Evolutionary conservation across 2,329 filamentous ascomycete species (phyloP), one percentile per base, ranked within the genome.

Genomic region (Ophiostoma sp.): DNA sequence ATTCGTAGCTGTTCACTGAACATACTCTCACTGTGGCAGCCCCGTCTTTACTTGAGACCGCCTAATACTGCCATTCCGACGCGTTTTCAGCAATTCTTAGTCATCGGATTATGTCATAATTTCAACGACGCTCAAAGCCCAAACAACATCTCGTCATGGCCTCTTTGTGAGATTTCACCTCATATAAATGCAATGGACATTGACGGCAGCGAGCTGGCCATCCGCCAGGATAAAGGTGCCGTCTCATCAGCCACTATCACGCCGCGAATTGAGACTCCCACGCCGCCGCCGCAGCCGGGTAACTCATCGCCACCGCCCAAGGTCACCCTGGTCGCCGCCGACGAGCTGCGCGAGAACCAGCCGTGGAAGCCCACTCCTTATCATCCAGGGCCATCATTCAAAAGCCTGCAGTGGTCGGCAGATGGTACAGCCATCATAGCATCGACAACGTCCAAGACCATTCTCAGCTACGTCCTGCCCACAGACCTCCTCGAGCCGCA

Each of bases 351-450:
- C 23, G 41, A 57, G 41, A 33, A 20, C 11, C 62, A 64, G 33
- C 20, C 39, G n/a, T 67, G 70, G 70, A 44, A 36, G 36, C 70
- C 67, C 35, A 70, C 48, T n/a, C 17, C 35, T 0, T 31, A 69
- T 31, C 66, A 73, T n/a, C 60, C 27, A 15, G 35, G 68, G 4
- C 69, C 76, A 1, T 81, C 81, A 73, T 82, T 80, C 74, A 81
- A 82, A 72, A 78, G 75, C 27, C 79, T 79, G 1, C 80, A 82
- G 71, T 83, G 81, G 79, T 85, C 85, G 3, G 81, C 84, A 10
- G 86, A 88, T 71, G 86, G 86, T 35, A 87, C 87, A 4, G 83
- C 84, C 1, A 79, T 90, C 65, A 77, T 90, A 72, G 82, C 84
- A 0, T 82, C 81, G 6, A 84, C 83, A 23, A 87, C 85, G 2